phyloP scores from a whole-genome alignment of 306 rosid genomes.

The Crotalaria pallida region DNA sequence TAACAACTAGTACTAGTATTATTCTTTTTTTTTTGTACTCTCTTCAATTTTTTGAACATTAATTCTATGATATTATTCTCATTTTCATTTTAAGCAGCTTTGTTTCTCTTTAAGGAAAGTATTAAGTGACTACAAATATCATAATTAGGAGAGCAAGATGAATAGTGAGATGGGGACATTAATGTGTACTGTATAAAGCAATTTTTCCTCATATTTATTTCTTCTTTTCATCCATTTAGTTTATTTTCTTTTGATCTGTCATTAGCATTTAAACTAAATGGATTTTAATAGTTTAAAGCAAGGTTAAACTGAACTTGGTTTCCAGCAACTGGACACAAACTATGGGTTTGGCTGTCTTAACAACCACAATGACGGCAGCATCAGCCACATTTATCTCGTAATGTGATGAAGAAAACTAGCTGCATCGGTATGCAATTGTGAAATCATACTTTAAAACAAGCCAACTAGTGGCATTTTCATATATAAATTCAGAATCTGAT shows the following conservation, averaged over 20 bases:
- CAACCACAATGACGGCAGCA: no score
- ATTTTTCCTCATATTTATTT: slow-evolving; percentile 20
- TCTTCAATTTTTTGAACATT: slow-evolving; percentile 26
- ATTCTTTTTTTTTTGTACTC: background rate
- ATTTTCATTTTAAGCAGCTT: slow-evolving; percentile 45
- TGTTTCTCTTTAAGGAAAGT: slow-evolving; percentile 42
- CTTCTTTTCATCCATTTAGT: slow-evolving; percentile 32
- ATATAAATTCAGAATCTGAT: slow-evolving; percentile 24
- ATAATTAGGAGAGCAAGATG: slow-evolving; percentile 32
- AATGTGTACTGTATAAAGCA: slow-evolving; percentile 50
- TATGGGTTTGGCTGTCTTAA: no score
- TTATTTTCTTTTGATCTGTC: slow-evolving; percentile 26
- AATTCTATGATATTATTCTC: slow-evolving; percentile 49
- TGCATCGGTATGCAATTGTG: no score
- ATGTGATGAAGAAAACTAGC: no score
- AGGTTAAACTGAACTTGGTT: no score
- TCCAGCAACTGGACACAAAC: no score
- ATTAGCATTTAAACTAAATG: slow-evolving; percentile 21
- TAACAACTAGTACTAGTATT: slow-evolving; percentile 16
- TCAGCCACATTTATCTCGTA: no score
- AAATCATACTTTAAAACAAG: background rate
- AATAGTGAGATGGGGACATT: slow-evolving; percentile 45
- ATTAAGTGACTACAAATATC: slow-evolving; percentile 25
- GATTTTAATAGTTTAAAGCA: no score
- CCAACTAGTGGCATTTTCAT: slow-evolving; percentile 26